A percentile compares a stretch with the other conserved stretches of the same genome.
These are phyloP conservation scores for Porodaedalea pini DNA, from an alignment of 1,284 basidiomycete species.

Conservation along the genomic window DNA sequence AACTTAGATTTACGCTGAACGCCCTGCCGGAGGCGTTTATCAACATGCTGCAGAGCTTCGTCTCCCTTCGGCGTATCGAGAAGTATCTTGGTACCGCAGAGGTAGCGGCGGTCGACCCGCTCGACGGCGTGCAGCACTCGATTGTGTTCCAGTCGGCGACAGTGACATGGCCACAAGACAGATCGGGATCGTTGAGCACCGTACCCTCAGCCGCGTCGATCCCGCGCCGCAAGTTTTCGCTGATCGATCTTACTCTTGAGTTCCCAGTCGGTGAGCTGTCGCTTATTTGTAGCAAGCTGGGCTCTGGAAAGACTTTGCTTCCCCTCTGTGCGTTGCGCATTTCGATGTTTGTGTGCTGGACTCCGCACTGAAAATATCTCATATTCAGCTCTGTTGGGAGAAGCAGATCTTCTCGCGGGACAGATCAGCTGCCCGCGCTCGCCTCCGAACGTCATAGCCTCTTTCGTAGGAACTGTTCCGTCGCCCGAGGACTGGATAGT, in stretches of 20 bases:
- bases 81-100: slow-evolving; percentile 79
- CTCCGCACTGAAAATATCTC: slow-evolving; percentile 8
- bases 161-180: slow-evolving; percentile 85
- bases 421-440: slow-evolving; percentile 81
- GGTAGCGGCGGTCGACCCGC: slow-evolving; percentile 55
- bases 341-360: neutral
- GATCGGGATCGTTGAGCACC: slow-evolving; percentile 42
- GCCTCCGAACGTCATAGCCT: slow-evolving; percentile 73
- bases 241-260: slow-evolving; percentile 72
- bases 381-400: slow-evolving; percentile 78
- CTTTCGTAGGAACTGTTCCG: slow-evolving; percentile 41
- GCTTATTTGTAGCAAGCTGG: slow-evolving; percentile 79
- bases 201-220: slow-evolving; percentile 63
- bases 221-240: slow-evolving; percentile 73
- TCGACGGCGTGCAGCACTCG: slow-evolving; percentile 50
- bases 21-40: slow-evolving; percentile 89
- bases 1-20: slow-evolving; percentile 81
- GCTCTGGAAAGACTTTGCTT: slow-evolving; percentile 81
- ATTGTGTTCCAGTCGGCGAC: slow-evolving; percentile 83
- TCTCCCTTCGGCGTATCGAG: slow-evolving; percentile 87
- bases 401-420: slow-evolving; percentile 82
- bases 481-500: slow-evolving; percentile 72
- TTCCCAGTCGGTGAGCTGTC: slow-evolving; percentile 79
- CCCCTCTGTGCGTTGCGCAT: slow-evolving; percentile 50
- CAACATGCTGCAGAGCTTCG: slow-evolving; percentile 75